Evolutionary conservation across 2,329 filamentous ascomycete species (phyloP), one percentile per base, ranked within the genome.

Genomic region (Arthrobotrys sinensis): DNA sequence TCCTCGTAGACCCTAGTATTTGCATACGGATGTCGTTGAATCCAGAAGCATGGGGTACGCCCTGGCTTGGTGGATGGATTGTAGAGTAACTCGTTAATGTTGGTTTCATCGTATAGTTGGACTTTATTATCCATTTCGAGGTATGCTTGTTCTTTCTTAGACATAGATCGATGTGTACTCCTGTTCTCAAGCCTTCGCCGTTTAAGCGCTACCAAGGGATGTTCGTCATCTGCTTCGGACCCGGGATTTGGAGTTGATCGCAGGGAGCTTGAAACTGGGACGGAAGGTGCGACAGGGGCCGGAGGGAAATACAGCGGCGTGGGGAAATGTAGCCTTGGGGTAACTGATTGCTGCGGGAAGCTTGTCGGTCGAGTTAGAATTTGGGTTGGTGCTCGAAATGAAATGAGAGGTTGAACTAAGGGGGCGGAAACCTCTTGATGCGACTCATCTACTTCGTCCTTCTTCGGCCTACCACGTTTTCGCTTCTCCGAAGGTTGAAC

Each of bases 61-160:
- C 76, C 76, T 4, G 67, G 67, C 5, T 57, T 55, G 1, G 62
- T 12, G 3, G 19, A 16, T 28, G 75, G 67, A 45, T 43, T 72
- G 46, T 63, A 72, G 8, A 78, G 53, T 6, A 78, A 45, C 11
- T 78, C 67, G 28, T 78, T 43, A 28, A 78, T 72, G 19, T 78
- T 78, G 0, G 34, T 63, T 32, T 67, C 67, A 36, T 78, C 75
- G 34, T 72, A 78, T 11, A 78, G 36, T 7, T 78, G 72, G 8
- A 78, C 75, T 19, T 72, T 78, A 43, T 40, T 43, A 55, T 72
- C 75, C 75, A 78, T 78, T 57, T 78, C 75, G 11, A 72, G 45
- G 32, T 78, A 78, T 19, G 75, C 75, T 57, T 78, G 75, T 14
- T 78, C 75, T 28, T 78, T 78, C 40, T 64, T 78, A 3, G 75